Evolutionary conservation across 495 filamentous ascomycete species (phyloP), one percentile per base, ranked within the genome.

Genomic region (Hyaloscypha bicolor): DNA sequence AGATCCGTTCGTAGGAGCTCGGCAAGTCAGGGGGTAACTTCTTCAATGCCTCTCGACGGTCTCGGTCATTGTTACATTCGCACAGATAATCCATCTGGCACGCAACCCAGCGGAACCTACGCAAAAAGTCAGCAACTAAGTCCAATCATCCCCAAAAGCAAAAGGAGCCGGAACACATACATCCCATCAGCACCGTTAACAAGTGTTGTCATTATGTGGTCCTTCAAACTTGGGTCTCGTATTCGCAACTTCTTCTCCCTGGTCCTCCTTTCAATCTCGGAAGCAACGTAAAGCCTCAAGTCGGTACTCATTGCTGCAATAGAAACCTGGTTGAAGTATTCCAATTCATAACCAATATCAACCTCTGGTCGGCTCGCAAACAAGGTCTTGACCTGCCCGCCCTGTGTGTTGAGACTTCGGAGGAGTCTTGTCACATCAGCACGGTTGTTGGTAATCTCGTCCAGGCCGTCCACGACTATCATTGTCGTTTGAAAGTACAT

Each of bases 21-120:
- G 66, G 69, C 57, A 81, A 70, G 42, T 53, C 67, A 5, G 76
- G 78, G 25, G 77, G 79, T n/a, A 80, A 66, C 25, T 65, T 58
- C 9, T 64, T 70, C 12, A 80, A 68, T 4, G 79, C 77, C 56
- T 66, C 65, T 14, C 74, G 72, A 9, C 75, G 70, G 8, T 69
- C 74, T 22, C 63, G 60, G 63, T 79, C 78, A 31, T 71, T 77
- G 3, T 67, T 67, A 4, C 73, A 69, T 29, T 76, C 70, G 37
- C 73, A 73, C 9, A 81, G 70, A 55, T 77, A 75, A 61, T 80
- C 78, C 56, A 80, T 66, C 55, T 80, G 78, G 45, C 78, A 79
- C 30, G 72, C 29, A 30, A 79, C 76, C 77, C 78, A 80, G 31
- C 77, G 71, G 62, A 80, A 79, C 78, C 76, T 80, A 25, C 14